Evolutionary conservation across 768 basidiomycete species (phyloP).

Genomic region (Austroboletus festivus): DNA sequence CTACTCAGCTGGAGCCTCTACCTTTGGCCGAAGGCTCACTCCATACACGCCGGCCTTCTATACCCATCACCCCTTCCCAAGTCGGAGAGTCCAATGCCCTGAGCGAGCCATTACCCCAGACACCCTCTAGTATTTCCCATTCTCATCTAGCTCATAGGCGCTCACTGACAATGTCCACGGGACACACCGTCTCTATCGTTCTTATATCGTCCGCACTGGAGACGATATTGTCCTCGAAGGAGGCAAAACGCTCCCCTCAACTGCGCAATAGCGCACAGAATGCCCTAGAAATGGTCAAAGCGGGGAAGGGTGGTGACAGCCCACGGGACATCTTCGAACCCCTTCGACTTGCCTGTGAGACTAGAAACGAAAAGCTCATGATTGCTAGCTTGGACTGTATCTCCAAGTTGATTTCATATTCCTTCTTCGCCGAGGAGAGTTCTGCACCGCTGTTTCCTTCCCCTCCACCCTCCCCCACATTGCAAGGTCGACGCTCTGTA

Average conservation of each 20-base stretch:
- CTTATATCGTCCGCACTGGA: conserved; percentile 84
- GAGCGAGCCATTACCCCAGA: conserved; percentile 13
- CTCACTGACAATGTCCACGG: conserved; percentile 62
- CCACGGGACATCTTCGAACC: conserved; percentile 94
- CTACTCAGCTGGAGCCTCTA: conserved; percentile 2
- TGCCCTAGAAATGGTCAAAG: conserved; percentile 78
- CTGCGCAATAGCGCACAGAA: conserved; percentile 79
- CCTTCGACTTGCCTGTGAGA: conserved; percentile 95
- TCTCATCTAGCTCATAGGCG: conserved; percentile 42
- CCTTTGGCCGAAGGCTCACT: conserved; percentile 3
- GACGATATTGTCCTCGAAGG: conserved; percentile 80
- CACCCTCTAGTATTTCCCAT: conserved; percentile 16
- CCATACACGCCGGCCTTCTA: conserved; percentile 6
- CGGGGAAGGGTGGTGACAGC: conserved; percentile 67
- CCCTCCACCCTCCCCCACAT: conserved; percentile 71
- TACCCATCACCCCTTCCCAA: conserved; percentile 4
- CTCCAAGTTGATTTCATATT: conserved; percentile 95
- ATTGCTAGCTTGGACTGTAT: conserved; percentile 97
- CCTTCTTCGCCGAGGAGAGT: conserved; percentile 82
- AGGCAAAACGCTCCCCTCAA: conserved; percentile 79
- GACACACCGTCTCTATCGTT: conserved; percentile 73
- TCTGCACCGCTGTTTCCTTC: conserved; percentile 51
- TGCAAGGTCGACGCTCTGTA: conserved; percentile 40
- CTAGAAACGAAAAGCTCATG: conserved; percentile 88
- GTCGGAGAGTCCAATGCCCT: conserved; percentile 13